Conservation (phyloP, 176 grass and related monocot genomes). For the Raddia distichophylla region DNA sequence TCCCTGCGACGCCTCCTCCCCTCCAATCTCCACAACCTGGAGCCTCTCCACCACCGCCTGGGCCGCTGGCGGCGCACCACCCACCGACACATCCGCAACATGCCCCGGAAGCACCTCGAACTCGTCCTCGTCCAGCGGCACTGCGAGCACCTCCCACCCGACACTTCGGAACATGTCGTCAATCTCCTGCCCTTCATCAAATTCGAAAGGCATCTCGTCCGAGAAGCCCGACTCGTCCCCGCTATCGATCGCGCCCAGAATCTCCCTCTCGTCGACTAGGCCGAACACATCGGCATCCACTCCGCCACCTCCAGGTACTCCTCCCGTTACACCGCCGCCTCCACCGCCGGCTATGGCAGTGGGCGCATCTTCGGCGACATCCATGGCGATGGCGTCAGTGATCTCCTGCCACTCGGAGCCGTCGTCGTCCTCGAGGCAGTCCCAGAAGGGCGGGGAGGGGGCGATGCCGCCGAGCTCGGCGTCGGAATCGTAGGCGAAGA, state of each 20-base stretch:
- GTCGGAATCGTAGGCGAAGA: constrained; percentile 47
- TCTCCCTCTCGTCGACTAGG: constrained; percentile 56
- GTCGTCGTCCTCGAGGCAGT: constrained; percentile 57
- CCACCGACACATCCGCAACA: constrained; percentile 32
- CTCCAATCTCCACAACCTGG: constrained; percentile 42
- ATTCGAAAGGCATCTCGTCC: constrained; percentile 49
- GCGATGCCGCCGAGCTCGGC: constrained; percentile 39
- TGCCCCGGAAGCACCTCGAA: constrained; percentile 68
- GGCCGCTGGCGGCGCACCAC: constrained; percentile 62
- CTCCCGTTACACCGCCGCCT: not conserved
- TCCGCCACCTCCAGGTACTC: not conserved
- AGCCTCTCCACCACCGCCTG: constrained; percentile 56
- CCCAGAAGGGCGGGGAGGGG: constrained; percentile 52
- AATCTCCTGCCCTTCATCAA: constrained; percentile 48
- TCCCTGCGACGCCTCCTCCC: constrained; percentile 19
- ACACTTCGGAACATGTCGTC: constrained; percentile 43
- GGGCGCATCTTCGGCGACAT: constrained; percentile 42
- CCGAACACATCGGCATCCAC: constrained; percentile 41
- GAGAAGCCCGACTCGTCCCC: constrained; percentile 58
- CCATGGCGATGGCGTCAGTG: constrained; percentile 15
- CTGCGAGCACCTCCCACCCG: constrained; percentile 65
- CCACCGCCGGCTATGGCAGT: not conserved
- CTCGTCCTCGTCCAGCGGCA: constrained; percentile 42
- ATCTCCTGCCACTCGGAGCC: constrained; percentile 78
- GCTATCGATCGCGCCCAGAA: constrained; percentile 54